Percentiles rank a stretch among this genome's conserved stretches.
Conservation (phyloP, 1,284 basidiomycete species). For the Trichosporon asahii region DNA sequence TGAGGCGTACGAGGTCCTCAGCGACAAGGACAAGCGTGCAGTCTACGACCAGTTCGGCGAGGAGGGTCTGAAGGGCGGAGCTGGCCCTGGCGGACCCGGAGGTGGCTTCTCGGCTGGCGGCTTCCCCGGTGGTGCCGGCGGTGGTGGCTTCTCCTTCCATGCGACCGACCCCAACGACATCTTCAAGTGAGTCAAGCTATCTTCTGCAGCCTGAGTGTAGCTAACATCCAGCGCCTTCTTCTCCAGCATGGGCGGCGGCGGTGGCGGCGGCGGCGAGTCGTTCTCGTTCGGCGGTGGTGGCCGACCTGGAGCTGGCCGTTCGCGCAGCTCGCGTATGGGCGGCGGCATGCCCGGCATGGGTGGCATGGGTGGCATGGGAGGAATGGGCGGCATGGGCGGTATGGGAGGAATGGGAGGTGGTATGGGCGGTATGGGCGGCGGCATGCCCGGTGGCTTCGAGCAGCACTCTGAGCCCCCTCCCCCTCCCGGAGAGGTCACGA, state of each 20-base stretch:
- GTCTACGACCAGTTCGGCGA: conserved; percentile 95
- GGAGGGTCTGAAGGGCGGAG: conserved; percentile 77
- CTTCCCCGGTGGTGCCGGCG: conserved; percentile 56
- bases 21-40: conserved; percentile 80
- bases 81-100: conserved; percentile 49
- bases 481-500: conserved; percentile 64
- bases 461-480: conserved; percentile 47
- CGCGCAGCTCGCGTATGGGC: conserved; percentile 31
- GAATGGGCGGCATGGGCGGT: conserved; percentile 53
- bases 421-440: conserved; percentile 55
- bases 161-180: conserved; percentile 85
- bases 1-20: conserved; percentile 95
- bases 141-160: conserved; percentile 59
- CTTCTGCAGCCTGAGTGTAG: conserved; percentile 29
- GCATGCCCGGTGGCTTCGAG: conserved; percentile 57
- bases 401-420: conserved; percentile 55
- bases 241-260: conserved; percentile 42
- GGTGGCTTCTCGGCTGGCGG: conserved; percentile 51
- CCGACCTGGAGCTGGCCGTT: conserved; percentile 27
- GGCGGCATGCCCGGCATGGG: conserved; percentile 29
- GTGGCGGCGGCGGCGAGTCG: conserved; percentile 42
- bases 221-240: conserved; percentile 64
- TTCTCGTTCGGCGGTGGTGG: conserved; percentile 34
- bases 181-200: conserved; percentile 67
- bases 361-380: conserved; percentile 55